Evolutionary conservation across 2,329 filamentous ascomycete species (phyloP).

Genomic region (Alternaria consortialis): DNA sequence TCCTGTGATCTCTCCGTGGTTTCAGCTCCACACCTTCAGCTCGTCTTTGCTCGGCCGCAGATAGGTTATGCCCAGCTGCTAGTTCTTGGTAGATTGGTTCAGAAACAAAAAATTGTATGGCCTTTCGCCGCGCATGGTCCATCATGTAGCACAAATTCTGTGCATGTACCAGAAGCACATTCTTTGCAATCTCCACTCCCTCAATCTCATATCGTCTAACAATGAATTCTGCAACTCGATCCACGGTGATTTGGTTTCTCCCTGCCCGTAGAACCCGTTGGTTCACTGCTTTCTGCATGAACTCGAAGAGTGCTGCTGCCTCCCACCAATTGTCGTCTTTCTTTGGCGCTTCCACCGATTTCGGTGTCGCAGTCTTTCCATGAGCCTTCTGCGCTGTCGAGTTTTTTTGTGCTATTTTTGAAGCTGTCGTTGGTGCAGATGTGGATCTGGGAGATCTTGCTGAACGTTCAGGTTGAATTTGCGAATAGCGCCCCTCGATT

Average conservation of each 20-base stretch:
- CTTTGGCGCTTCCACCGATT: conserved; percentile 34
- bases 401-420: conserved; percentile 11
- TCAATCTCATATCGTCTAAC: conserved; percentile 51
- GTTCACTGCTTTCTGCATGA: conserved; percentile 52
- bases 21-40: conserved; percentile 42
- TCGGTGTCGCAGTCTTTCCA: conserved; percentile 17
- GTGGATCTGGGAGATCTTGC: conserved; percentile 20
- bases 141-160: conserved; percentile 52
- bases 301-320: conserved; percentile 49
- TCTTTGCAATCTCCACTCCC: conserved; percentile 40
- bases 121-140: conserved; percentile 45
- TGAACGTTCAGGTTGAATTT: conserved; percentile 22
- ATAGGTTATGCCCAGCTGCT: conserved; percentile 34
- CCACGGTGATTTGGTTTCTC: conserved; percentile 44
- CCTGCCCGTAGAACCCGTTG: conserved; percentile 40
- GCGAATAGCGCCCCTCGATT: conserved; percentile 38
- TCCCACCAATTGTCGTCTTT: conserved; percentile 54
- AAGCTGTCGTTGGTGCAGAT: conserved; percentile 8
- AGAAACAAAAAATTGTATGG: conserved; percentile 37
- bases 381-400: conserved; percentile 8
- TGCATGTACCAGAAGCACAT: conserved; percentile 49
- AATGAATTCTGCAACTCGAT: conserved; percentile 45
- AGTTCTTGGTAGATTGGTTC: conserved; percentile 49
- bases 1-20: conserved; percentile 40
- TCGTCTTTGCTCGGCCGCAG: conserved; percentile 42